Percentiles rank a stretch among this genome's conserved stretches.
phyloP scores from a whole-genome alignment of 441 rosid genomes.

The Populus tomentosa region DNA sequence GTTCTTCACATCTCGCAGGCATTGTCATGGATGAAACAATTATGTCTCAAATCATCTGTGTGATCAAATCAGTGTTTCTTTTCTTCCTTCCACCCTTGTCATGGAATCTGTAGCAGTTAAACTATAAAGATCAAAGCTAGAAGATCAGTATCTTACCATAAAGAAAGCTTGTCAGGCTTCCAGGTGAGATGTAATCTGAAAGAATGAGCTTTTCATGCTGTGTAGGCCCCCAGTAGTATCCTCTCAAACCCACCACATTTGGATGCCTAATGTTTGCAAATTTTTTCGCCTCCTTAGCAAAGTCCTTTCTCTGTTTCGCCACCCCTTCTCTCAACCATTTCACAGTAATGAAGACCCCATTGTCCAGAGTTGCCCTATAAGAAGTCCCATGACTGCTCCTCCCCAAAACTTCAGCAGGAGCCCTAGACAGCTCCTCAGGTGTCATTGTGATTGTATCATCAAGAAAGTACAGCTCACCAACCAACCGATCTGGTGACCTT shows the following conservation, averaged over 20 bases:
- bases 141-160: conserved; percentile 55
- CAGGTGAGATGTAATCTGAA: conserved; percentile 87
- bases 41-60: background rate
- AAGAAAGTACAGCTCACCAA: conserved; percentile 89
- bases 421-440: conserved; percentile 91
- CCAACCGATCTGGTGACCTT: conserved; percentile 84
- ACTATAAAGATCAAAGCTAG: background rate
- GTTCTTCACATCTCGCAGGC: background rate
- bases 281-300: conserved; percentile 91
- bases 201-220: conserved; percentile 98
- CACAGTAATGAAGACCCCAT: conserved; percentile 79
- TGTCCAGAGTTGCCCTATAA: conserved; percentile 86
- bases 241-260: conserved; percentile 90
- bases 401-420: conserved; percentile 97
- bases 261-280: conserved; percentile 96
- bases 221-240: conserved; percentile 99
- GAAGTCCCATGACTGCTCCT: conserved; percentile 99
- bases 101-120: background rate
- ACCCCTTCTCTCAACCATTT: conserved; percentile 99
- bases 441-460: conserved; percentile 83
- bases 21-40: background rate
- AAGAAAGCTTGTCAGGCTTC: conserved; percentile 96
- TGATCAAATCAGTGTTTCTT: no score
- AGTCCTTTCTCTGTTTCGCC: conserved; percentile 92
- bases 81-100: background rate